Percentiles rank a stretch among this genome's conserved stretches.
phyloP scores from a whole-genome alignment of 192 early-diverging fungal species.

The Backusella mclennaniae region DNA sequence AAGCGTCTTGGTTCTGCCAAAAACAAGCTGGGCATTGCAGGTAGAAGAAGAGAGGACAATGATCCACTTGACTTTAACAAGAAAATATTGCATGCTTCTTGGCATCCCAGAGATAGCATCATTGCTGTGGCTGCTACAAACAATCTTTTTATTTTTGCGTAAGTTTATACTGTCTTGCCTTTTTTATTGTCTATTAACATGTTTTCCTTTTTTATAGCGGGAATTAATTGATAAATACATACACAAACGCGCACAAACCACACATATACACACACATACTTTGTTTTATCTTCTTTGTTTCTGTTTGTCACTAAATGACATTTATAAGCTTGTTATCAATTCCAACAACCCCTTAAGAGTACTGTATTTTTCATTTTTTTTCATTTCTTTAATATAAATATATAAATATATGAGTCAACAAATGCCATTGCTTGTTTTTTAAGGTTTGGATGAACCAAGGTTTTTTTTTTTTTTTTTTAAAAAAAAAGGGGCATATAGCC shows the following conservation, averaged over 20 bases:
- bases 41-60: slow-evolving; percentile 57
- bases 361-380: not conserved
- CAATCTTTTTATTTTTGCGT: slow-evolving; percentile 81
- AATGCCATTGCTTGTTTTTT: too few relatives aligned
- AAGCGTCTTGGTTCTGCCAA: slow-evolving; percentile 71
- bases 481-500: too few relatives aligned
- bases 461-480: too few relatives aligned
- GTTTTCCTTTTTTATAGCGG: not conserved
- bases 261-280: not conserved
- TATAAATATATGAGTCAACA: not conserved
- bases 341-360: not conserved
- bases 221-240: not conserved
- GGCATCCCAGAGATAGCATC: slow-evolving; percentile 89
- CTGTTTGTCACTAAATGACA: not conserved
- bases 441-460: too few relatives aligned
- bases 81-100: slow-evolving; percentile 89
- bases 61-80: slow-evolving; percentile 80
- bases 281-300: not conserved
- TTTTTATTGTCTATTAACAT: too few relatives aligned
- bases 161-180: not conserved
- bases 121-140: slow-evolving; percentile 89
- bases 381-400: not conserved
- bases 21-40: slow-evolving; percentile 59
- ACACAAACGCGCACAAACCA: not conserved
- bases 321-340: not conserved